A percentile compares a stretch with the other conserved stretches of the same genome.
phyloP scores from a whole-genome alignment of 495 filamentous ascomycete genomes.

The Bryoglossum gracile region DNA sequence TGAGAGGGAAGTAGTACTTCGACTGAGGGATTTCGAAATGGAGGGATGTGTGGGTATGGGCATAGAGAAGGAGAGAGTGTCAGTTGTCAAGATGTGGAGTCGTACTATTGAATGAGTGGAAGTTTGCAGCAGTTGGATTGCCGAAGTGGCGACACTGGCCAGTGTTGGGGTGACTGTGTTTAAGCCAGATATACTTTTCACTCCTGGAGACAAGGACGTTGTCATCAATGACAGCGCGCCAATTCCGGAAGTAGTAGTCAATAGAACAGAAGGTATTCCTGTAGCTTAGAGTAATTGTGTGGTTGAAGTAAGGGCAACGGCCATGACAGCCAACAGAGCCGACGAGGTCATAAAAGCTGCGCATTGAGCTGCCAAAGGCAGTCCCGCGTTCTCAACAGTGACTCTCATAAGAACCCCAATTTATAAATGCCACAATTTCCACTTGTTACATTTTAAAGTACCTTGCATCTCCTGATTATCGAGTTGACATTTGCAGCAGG shows the following conservation, averaged over 20 bases:
- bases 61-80: not conserved
- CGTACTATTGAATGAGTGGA: too few species aligned
- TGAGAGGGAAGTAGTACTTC: too few species aligned
- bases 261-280: too few species aligned
- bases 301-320: not conserved
- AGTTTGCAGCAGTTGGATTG: too few species aligned
- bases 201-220: not conserved
- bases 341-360: not conserved
- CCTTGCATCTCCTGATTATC: not conserved
- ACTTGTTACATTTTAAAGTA: too few species aligned
- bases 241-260: too few species aligned
- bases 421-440: not conserved
- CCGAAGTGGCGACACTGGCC: too few species aligned
- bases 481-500: too few species aligned
- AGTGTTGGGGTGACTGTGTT: too few species aligned
- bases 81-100: too few species aligned
- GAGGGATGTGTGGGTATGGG: not conserved
- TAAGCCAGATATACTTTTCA: too few species aligned
- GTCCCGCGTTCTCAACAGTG: not conserved
- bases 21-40: not conserved
- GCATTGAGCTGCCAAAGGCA: not conserved
- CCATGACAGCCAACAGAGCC: not conserved
- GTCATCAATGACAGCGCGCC: not conserved
- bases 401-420: not conserved
- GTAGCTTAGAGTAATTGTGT: too few species aligned